Evolutionary conservation across 176 grass and related monocot genomes (phyloP).

Genomic region (Triticum dicoccoides): DNA sequence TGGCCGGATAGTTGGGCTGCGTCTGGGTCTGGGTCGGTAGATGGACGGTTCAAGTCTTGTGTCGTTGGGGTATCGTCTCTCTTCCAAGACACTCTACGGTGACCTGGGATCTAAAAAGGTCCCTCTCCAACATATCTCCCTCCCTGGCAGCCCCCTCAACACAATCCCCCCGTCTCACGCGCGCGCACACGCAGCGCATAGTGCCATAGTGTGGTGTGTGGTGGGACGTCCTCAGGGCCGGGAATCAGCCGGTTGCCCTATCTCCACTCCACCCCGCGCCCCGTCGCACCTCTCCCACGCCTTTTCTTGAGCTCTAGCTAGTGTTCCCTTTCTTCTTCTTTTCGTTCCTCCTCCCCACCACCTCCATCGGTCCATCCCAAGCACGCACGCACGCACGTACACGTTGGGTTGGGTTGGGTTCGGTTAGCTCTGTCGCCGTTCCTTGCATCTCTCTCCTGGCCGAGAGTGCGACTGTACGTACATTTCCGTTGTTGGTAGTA

Average conservation of each 20-base stretch:
- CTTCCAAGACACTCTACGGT: constrained; percentile 92
- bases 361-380: not conserved
- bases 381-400: not conserved
- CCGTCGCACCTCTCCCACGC: constrained; percentile 3
- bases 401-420: not conserved
- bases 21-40: constrained; percentile 13
- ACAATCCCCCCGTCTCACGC: not conserved
- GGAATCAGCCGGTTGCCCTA: constrained; percentile 83
- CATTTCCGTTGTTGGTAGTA: not conserved
- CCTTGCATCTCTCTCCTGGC: too few species aligned
- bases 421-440: not conserved
- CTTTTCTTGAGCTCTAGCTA: not conserved
- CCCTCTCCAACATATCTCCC: not conserved
- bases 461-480: not conserved
- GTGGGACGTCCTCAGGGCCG: constrained; percentile 73
- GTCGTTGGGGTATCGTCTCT: constrained; percentile 57
- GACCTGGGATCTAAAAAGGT: constrained; percentile 56
- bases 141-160: not conserved
- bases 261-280: constrained; percentile 75
- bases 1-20: not conserved
- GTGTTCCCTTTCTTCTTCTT: not conserved
- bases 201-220: constrained; percentile 37
- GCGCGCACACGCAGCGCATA: not conserved
- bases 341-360: not conserved
- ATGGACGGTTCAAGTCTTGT: constrained; percentile 43